Percentiles rank a stretch among this genome's conserved stretches.
These are phyloP conservation scores for Apiotrichum porosum DNA, from an alignment of 1,284 basidiomycete genomes.

Conservation along the genomic window DNA sequence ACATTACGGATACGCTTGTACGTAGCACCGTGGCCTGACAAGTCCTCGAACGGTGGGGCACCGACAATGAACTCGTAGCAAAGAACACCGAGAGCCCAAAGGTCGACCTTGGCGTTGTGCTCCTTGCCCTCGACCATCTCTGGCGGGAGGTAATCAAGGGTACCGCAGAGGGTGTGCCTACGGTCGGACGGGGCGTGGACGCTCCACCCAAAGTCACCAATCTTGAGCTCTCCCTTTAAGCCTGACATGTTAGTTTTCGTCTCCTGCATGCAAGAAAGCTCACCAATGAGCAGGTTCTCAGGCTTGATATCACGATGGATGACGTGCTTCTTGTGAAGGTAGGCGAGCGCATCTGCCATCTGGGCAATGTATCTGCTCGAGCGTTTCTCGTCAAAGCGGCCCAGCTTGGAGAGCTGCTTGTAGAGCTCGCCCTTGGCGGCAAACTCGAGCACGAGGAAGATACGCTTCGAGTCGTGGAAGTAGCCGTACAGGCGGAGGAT, in stretches of 20 bases:
- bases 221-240: slow-evolving; percentile 94
- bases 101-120: slow-evolving; percentile 56
- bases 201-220: slow-evolving; percentile 98
- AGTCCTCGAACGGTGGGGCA: slow-evolving; percentile 85
- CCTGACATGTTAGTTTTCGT: slow-evolving; percentile 8
- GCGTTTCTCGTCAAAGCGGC: slow-evolving; percentile 80
- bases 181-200: slow-evolving; percentile 93
- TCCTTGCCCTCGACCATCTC: slow-evolving; percentile 89
- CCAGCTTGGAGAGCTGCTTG: slow-evolving; percentile 82
- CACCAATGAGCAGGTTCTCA: slow-evolving; percentile 87
- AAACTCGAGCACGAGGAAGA: slow-evolving; percentile 96
- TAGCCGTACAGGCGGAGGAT: slow-evolving; percentile 91
- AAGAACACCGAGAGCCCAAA: slow-evolving; percentile 95
- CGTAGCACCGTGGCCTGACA: slow-evolving; percentile 71
- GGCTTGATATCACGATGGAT: slow-evolving; percentile 99
- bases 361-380: slow-evolving; percentile 87
- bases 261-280: too few species aligned
- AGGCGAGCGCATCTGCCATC: slow-evolving; percentile 93
- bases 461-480: slow-evolving; percentile 97
- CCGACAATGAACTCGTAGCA: slow-evolving; percentile 94
- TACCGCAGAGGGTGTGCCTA: slow-evolving; percentile 85
- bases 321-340: slow-evolving; percentile 92
- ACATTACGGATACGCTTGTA: slow-evolving; percentile 66
- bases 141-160: slow-evolving; percentile 93
- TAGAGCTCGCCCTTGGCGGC: slow-evolving; percentile 94